Percentiles rank a stretch among this genome's conserved stretches.
Evolutionary conservation across 2,329 filamentous ascomycete genomes (phyloP).

Genomic region (Corinectria fuckeliana): DNA sequence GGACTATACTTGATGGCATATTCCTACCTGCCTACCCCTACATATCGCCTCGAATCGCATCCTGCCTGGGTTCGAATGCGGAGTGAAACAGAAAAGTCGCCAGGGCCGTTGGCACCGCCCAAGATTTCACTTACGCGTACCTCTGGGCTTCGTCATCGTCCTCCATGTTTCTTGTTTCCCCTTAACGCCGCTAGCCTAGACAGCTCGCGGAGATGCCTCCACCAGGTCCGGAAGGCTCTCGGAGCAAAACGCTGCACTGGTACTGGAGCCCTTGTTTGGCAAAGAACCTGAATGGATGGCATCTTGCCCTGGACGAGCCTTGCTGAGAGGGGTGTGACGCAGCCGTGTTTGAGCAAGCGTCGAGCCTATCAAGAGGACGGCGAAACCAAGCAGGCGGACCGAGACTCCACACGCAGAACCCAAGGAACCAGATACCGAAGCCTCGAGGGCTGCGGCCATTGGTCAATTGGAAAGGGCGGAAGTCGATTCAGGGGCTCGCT

Average conservation of each 20-base stretch:
- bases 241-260: conserved; percentile 1
- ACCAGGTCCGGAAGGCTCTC: neutral
- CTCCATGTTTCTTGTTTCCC: conserved; percentile 1
- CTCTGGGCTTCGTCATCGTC: conserved; percentile 11
- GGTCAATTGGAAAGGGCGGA: neutral
- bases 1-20: neutral
- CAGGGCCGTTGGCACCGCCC: neutral
- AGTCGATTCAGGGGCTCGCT: neutral
- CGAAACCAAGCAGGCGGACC: conserved; percentile 12
- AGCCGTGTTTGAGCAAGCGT: neutral
- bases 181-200: neutral
- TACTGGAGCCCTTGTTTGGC: neutral
- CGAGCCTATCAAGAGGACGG: conserved; percentile 5
- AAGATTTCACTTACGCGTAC: conserved; percentile 11
- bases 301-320: neutral
- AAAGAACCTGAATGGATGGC: conserved; percentile 4
- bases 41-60: neutral
- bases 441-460: conserved; percentile 2
- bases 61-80: neutral
- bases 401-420: neutral
- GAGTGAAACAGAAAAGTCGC: neutral
- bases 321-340: neutral
- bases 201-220: neutral
- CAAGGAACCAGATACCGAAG: conserved; percentile 10
- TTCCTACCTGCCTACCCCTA: neutral